Conservation (phyloP, 495 filamentous ascomycete species). For the Lasiosphaeriaceae sp. region DNA sequence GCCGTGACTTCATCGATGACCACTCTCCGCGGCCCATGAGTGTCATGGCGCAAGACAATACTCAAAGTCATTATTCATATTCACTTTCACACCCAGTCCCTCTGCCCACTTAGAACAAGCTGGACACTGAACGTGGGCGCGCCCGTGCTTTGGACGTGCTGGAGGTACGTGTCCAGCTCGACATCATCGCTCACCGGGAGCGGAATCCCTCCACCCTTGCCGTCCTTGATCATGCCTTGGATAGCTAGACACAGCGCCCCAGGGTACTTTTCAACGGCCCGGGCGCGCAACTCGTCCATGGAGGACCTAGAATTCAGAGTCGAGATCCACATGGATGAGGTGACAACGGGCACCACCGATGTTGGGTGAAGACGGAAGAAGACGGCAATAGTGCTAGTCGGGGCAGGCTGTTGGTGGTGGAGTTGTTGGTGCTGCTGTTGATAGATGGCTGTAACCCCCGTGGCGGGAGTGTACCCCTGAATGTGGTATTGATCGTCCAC, state of each 20-base stretch:
- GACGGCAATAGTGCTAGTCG: constrained; percentile 40
- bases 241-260: constrained; percentile 53
- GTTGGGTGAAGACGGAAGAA: constrained; percentile 62
- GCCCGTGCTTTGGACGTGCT: constrained; percentile 52
- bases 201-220: constrained; percentile 49
- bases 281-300: constrained; percentile 50
- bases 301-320: constrained; percentile 50
- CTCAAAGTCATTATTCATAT: too few species aligned
- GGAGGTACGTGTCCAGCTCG: constrained; percentile 66
- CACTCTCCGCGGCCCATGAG: too few species aligned
- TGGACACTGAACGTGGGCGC: constrained; percentile 65
- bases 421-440: constrained; percentile 8
- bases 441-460: not conserved
- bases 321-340: constrained; percentile 57
- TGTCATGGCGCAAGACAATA: too few species aligned
- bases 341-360: constrained; percentile 42
- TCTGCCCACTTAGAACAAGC: constrained; percentile 10
- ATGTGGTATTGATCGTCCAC: constrained; percentile 8
- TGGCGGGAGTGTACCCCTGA: not conserved
- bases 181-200: constrained; percentile 63
- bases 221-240: constrained; percentile 62
- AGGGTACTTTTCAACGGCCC: constrained; percentile 54
- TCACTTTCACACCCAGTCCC: constrained; percentile 5
- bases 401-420: not conserved
- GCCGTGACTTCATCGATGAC: too few species aligned